Conservation (phyloP, 331 rosid genomes). For the Stylosanthes scabra region DNA sequence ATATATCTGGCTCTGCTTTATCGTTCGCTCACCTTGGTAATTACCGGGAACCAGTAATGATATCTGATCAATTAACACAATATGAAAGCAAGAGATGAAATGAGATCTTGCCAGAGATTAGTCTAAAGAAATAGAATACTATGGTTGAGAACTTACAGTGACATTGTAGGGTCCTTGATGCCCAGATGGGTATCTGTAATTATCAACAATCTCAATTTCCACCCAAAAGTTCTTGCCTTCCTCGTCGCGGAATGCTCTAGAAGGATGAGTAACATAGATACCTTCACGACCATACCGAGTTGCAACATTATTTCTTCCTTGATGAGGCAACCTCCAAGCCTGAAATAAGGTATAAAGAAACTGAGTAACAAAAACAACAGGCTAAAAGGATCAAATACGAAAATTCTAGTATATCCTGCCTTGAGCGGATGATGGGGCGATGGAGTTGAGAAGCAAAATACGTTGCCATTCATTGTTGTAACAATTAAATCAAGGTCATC, state of each 20-base stretch:
- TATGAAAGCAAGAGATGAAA: constrained; percentile 13
- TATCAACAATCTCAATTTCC: constrained; percentile 86
- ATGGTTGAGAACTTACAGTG: constrained; percentile 60
- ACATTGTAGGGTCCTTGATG: constrained; percentile 91
- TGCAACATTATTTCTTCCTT: constrained; percentile 89
- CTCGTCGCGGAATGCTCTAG: constrained; percentile 95
- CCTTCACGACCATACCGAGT: constrained; percentile 81
- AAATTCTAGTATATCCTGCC: constrained; percentile 53
- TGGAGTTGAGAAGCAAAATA: constrained; percentile 96
- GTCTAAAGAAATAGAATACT: constrained; percentile 4
- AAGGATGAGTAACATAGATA: constrained; percentile 75
- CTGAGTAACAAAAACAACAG: constrained; percentile 26
- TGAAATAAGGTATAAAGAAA: constrained; percentile 44
- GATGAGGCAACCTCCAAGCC: constrained; percentile 84
- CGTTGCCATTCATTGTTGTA: constrained; percentile 97
- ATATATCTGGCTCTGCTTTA: constrained; percentile 67
- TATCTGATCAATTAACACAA: constrained; percentile 57
- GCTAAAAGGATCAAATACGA: constrained; percentile 30
- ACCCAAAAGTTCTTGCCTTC: constrained; percentile 97
- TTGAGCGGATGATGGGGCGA: constrained; percentile 92
- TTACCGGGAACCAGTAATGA: constrained; percentile 96
- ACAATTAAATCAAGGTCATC: constrained; percentile 97
- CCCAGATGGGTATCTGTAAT: constrained; percentile 88
- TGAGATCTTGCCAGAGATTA: constrained; percentile 5
- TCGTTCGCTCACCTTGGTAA: constrained; percentile 96